Evolutionary conservation across 2,329 filamentous ascomycete species (phyloP), one percentile per base, ranked within the genome.

Genomic region (Sporothrix phasma): DNA sequence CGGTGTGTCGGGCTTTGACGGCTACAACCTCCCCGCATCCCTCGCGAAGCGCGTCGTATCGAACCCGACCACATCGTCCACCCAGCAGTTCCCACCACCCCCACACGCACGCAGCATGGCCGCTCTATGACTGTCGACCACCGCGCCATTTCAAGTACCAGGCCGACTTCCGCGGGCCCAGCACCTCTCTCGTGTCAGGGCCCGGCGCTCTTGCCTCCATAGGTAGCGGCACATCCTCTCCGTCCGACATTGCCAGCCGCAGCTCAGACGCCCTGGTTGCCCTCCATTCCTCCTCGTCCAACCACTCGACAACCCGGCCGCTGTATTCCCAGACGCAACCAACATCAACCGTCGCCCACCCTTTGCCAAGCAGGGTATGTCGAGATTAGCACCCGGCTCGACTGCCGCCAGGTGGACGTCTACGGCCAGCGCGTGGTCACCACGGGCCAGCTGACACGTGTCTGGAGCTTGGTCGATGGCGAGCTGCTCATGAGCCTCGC

Each of bases 401-500:
- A 97, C 67, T 89, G 90, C 5, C 87, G 91, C 47, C 79, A 92
- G 34, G 87, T 97, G 72, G 92, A 94, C 67, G 86, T 96, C 2
- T 97, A 90, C 72, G 94, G 94, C 7, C 88, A 92, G 68, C 87
- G 88, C 69, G 86, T 94, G 7, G 96, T 91, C 73, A 93, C 92
- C 0, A 90, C 89, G 17, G 94, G 93, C 5, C 88, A 89, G 67
- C 80, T 94, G 67, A 97, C 93, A 1, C 84, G 90, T 66, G 90
- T 92, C 0, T 99, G 94, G 92, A 93, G 87, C 72, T 75, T 96
- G 26, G 77, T 86, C 11, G 91, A 91, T 62, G 93, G 93, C 2
- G 89, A 95, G 69, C 81, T 90, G 60, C 72, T 96, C 15, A 84
- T 96, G 80, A 94, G 86, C 69, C 76, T 96, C 67, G 83, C 86